Evolutionary conservation across 345 rosid species (phyloP), one percentile per base, ranked within the genome.

Genomic region (Durio zibethinus): DNA sequence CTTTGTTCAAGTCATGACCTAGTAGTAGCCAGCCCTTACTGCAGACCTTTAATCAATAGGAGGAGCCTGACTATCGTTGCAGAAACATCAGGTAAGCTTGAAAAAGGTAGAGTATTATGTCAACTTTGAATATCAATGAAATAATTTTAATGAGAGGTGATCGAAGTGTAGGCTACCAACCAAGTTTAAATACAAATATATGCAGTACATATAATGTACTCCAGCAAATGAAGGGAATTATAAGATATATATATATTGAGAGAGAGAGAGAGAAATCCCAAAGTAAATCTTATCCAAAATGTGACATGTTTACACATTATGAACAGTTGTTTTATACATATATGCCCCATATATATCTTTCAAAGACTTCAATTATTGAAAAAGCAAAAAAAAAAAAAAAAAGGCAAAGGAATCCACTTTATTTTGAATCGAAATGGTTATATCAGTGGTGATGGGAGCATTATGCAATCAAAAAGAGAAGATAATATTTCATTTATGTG

Each of bases 401-500:
- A n/a, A 36, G 38, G 38, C 23, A 53, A 54, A 54, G 11, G 25
- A 54, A 54, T 2, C 59, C 59, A 52, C 56, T 56, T 3, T 3
- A 57, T 59, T 8, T 29, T 5, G 3, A 15, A 61, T 12, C 8
- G 20, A 5, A 61, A 29, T 15, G 36, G n/a, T 70, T 70, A 70
- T 27, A 71, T 29, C 50, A 71, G 68, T 68, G 66, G 67, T 79
- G 79, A 79, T 42, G 74, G 20, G 29, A 83, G 82, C 82, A 70
- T 76, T 59, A 66, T 52, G 56, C 36, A 50, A 67, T 61, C 15
- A 63, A 4, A 16, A 75, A 7, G 29, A 5, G 14, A 47, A 21
- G 48, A 54, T 20, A 36, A 33, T 33, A n/a, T 33, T 36, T 36
- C 38, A 36, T 36, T 5, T 36, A 36, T 36, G 45, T 80, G 85